A percentile compares a stretch with the other conserved stretches of the same genome.
Conservation (phyloP, 768 basidiomycete genomes). For the Trametes cubensis region DNA sequence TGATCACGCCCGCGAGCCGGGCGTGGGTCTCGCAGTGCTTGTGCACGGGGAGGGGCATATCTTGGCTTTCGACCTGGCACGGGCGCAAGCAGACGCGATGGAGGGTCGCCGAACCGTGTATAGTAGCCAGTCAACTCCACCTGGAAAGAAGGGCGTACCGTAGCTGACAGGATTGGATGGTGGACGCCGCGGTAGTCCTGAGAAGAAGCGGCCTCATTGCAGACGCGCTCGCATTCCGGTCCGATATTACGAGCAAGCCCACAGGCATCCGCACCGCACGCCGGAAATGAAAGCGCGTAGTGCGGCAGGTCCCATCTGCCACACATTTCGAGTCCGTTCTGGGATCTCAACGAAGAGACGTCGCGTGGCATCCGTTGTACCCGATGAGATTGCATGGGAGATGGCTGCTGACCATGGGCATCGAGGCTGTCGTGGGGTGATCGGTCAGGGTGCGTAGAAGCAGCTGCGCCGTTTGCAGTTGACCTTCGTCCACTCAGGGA, state of each 20-base stretch:
- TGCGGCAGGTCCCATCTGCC: background rate
- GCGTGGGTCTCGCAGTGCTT: background rate
- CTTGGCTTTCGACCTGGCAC: background rate
- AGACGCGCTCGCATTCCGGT: slow-evolving; percentile 16
- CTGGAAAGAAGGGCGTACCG: background rate
- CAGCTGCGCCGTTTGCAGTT: background rate
- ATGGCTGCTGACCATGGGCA: background rate
- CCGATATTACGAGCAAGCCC: slow-evolving; percentile 12
- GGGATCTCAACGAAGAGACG: slow-evolving; percentile 9
- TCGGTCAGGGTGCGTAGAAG: background rate
- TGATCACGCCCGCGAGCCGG: slow-evolving; percentile 12
- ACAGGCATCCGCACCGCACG: slow-evolving; percentile 13
- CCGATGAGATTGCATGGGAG: slow-evolving; percentile 6
- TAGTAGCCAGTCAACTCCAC: background rate
- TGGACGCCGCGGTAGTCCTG: slow-evolving; percentile 4
- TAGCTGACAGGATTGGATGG: background rate
- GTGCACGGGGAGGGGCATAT: background rate
- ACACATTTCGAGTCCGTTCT: slow-evolving; percentile 1
- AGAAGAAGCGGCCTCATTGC: slow-evolving; percentile 19
- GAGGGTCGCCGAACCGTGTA: slow-evolving; percentile 2
- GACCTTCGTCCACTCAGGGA: background rate
- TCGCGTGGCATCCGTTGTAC: background rate
- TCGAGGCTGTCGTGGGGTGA: background rate
- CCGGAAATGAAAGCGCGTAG: slow-evolving; percentile 1
- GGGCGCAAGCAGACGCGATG: background rate